Conservation (phyloP, 2,329 filamentous ascomycete species). For the Colletotrichum sp. region DNA sequence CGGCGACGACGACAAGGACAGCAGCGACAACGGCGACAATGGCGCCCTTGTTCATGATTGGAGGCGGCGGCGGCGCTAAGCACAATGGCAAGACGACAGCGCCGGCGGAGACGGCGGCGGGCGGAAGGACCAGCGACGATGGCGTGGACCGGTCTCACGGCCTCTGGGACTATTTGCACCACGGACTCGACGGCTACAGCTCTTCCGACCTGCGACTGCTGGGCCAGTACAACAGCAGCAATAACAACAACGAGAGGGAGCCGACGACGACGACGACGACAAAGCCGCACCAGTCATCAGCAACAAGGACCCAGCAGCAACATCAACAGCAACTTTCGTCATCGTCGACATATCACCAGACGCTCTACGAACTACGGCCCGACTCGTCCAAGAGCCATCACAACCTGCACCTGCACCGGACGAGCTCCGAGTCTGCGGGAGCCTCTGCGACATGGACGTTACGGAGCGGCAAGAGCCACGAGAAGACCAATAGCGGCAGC, state of each 20-base stretch:
- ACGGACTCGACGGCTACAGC: slow-evolving; percentile 19
- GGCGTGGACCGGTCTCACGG: slow-evolving; percentile 9
- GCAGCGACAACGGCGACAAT: background rate
- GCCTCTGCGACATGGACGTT: background rate
- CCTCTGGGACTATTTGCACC: slow-evolving; percentile 18
- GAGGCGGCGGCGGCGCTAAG: background rate
- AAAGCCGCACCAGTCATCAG: background rate
- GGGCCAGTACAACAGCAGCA: background rate
- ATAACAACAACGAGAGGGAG: background rate
- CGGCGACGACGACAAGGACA: background rate
- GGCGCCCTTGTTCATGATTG: slow-evolving; percentile 6
- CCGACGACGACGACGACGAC: background rate
- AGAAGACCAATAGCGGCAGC: slow-evolving; percentile 12
- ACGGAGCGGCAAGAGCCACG: background rate
- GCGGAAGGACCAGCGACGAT: slow-evolving; percentile 7
- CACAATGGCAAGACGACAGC: background rate
- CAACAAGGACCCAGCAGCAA: background rate
- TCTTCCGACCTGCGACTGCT: slow-evolving; percentile 3
- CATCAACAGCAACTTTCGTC: background rate
- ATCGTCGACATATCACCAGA: slow-evolving; percentile 4
- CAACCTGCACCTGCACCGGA: background rate
- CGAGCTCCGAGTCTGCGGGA: background rate
- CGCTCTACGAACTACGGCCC: slow-evolving; percentile 1
- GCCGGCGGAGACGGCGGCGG: background rate
- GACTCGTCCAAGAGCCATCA: slow-evolving; percentile 10